phyloP scores from a whole-genome alignment of 768 basidiomycete species.

The Boletus coccyginus region DNA sequence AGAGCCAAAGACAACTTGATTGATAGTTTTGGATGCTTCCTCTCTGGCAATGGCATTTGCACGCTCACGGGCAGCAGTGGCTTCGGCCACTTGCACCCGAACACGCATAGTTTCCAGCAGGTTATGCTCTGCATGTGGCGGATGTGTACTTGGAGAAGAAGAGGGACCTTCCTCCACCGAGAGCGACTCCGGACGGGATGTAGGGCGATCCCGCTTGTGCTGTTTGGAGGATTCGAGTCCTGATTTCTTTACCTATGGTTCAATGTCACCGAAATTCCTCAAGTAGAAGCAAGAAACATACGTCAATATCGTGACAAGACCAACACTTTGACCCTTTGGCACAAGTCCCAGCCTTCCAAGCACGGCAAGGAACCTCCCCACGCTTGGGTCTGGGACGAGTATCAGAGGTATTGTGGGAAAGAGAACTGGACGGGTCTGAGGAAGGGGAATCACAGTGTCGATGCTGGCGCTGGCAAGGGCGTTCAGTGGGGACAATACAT shows the following conservation, averaged over 20 bases:
- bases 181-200: neutral
- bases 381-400: slow-evolving; percentile 22
- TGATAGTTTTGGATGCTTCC: slow-evolving; percentile 44
- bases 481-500: neutral
- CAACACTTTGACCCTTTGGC: slow-evolving; percentile 34
- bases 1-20: slow-evolving; percentile 43
- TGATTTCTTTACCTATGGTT: slow-evolving; percentile 7
- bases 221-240: neutral
- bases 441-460: neutral
- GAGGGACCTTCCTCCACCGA: neutral
- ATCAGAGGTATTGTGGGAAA: slow-evolving; percentile 10
- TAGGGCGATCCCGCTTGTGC: neutral
- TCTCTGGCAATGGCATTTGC: slow-evolving; percentile 18
- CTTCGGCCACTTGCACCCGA: slow-evolving; percentile 13
- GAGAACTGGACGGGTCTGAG: neutral
- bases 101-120: neutral
- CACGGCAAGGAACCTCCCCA: slow-evolving; percentile 21
- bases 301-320: slow-evolving; percentile 34
- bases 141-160: neutral
- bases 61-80: slow-evolving; percentile 12
- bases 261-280: neutral
- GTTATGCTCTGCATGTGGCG: neutral
- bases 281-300: slow-evolving; percentile 10
- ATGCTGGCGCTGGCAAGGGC: neutral
- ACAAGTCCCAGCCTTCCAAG: slow-evolving; percentile 40